Evolutionary conservation across 1,284 basidiomycete species (phyloP), one percentile per base, ranked within the genome.

Genomic region (Anthracocystis walkeri): DNA sequence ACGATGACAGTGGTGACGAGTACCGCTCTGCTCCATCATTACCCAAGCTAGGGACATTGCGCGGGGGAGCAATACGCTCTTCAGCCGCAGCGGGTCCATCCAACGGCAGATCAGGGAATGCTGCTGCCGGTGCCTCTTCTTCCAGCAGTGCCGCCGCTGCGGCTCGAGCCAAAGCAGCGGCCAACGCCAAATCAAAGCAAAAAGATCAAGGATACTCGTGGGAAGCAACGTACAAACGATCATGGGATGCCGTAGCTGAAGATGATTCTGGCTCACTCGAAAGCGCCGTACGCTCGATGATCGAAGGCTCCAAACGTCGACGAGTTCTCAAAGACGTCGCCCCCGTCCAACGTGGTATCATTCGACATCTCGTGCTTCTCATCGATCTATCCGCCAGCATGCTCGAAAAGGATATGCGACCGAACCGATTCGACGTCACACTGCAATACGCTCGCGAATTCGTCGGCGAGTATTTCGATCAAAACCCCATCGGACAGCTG

Each of bases 381-480:
- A 87, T 99, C 21, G 96, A 99, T 85, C 88, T 98, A 1, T 97
- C 94, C 0, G 88, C 90, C 2, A 91, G 94, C 1, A 99, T 99
- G 95, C 88, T 90, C 84, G 96, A 98, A 85, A 91, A 94, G 44
- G 96, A 99, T 86, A 93, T 97, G 90, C 90, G 96, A 12, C 94
- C 95, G 3, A 95, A 92, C 20, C 89, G 96, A 18, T 79, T 79
- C 59, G 79, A 97, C 81, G 87, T 98, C 45, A 92, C 91, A 72
- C 87, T 99, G 42, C 91, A 94, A 81, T 96, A 95, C 82, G 80
- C 79, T 3, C 68, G 77, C 60, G 92, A 94, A 74, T 99, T 99
- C 79, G 89, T 98, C 23, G 88, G 90, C 8, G 96, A 99, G 85
- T 99, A 96, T 93, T 99, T 98, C 86, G 97, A 99, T 86, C 97